phyloP scores from a whole-genome alignment of 495 filamentous ascomycete species.

The Hypoxylon cercidicola region DNA sequence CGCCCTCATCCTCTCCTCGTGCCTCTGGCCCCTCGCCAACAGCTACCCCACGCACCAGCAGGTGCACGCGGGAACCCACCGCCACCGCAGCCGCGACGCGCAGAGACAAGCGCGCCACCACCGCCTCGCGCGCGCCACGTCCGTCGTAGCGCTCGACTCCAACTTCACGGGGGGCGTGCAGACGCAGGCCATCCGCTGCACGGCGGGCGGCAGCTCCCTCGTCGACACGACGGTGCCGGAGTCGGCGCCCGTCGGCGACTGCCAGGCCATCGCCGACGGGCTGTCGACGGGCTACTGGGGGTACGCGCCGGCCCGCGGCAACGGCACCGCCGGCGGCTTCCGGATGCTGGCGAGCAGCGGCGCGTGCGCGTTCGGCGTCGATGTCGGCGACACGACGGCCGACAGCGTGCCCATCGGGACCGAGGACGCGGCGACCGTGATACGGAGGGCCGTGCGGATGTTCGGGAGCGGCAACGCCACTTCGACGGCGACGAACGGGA shows the following conservation, averaged over 20 bases:
- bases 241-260: slow-evolving; percentile 12
- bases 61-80: not conserved
- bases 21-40: slow-evolving; percentile 23
- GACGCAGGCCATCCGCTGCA: slow-evolving; percentile 4
- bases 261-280: slow-evolving; percentile 2
- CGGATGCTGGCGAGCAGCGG: not conserved
- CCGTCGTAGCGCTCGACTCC: too few species aligned
- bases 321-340: not conserved
- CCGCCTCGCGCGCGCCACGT: too few species aligned
- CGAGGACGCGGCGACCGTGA: not conserved
- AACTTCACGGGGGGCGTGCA: too few species aligned
- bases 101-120: not conserved
- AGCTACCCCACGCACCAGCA: not conserved
- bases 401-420: not conserved
- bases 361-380: slow-evolving; percentile 8
- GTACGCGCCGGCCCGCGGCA: not conserved
- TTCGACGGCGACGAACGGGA: not conserved
- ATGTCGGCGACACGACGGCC: not conserved
- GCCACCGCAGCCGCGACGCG: not conserved
- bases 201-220: not conserved
- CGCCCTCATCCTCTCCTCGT: slow-evolving; percentile 2
- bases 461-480: not conserved
- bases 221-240: not conserved
- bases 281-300: not conserved
- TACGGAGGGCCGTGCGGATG: not conserved